Conservation (phyloP, 2,329 filamentous ascomycete genomes). For the Neobulgaria alba region DNA sequence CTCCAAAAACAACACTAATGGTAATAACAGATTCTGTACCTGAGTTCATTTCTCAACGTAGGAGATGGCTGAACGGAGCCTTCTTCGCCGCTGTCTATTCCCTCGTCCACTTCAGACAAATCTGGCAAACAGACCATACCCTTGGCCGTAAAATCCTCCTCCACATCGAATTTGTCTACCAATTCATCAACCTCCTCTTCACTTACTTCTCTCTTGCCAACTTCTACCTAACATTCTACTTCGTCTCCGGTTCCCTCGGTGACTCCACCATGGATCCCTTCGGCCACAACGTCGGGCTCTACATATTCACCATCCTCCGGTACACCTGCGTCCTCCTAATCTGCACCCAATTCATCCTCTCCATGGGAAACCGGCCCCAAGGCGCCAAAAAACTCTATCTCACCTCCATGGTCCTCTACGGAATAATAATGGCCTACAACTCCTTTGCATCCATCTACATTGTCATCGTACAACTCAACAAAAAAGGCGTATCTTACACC, state of each 20-base stretch:
- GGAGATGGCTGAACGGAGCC: constrained; percentile 95
- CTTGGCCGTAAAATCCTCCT: constrained; percentile 81
- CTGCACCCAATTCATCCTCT: constrained; percentile 90
- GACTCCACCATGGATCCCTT: constrained; percentile 81
- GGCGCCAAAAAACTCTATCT: constrained; percentile 89
- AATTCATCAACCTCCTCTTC: constrained; percentile 85
- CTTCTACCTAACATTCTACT: constrained; percentile 98
- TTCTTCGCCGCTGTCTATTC: constrained; percentile 99
- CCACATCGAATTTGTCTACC: constrained; percentile 92
- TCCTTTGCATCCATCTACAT: constrained; percentile 86
- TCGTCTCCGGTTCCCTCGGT: constrained; percentile 83
- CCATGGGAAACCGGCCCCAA: constrained; percentile 91
- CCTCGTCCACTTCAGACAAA: constrained; percentile 85
- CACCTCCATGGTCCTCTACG: constrained; percentile 80
- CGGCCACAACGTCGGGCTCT: constrained; percentile 72
- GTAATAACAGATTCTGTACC: constrained; percentile 69
- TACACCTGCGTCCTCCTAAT: constrained; percentile 85
- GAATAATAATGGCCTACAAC: constrained; percentile 92
- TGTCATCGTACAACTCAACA: constrained; percentile 66
- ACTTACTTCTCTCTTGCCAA: constrained; percentile 98
- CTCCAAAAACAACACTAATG: constrained; percentile 13
- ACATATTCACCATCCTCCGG: constrained; percentile 79
- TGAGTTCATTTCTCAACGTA: constrained; percentile 93
- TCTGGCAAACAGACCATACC: constrained; percentile 90
- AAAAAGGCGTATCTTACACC: constrained; percentile 37